phyloP scores from a whole-genome alignment of 345 rosid species.

The Passiflora organensis region DNA sequence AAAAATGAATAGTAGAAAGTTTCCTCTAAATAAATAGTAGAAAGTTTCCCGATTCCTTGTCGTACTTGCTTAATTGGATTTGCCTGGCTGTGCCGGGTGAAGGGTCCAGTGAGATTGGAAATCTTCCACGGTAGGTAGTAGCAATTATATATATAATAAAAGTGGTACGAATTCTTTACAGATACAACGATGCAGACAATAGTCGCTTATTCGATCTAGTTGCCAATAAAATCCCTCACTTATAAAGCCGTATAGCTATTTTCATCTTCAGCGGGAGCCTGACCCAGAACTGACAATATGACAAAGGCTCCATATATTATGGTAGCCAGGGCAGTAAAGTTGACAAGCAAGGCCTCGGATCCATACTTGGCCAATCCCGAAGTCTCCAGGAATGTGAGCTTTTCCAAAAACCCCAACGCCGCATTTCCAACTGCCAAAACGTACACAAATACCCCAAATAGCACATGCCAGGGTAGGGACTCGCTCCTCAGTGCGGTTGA shows the following conservation, averaged over 20 bases:
- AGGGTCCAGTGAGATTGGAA: no score
- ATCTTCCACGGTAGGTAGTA: no score
- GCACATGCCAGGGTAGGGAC: constrained; percentile 68
- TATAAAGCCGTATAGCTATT: constrained; percentile 30
- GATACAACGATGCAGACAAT: no score
- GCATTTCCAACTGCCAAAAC: constrained; percentile 62
- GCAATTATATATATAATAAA: no score
- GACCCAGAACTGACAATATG: constrained; percentile 44
- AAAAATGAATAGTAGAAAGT: no score
- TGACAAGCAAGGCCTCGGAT: constrained; percentile 74
- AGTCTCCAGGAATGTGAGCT: constrained; percentile 81
- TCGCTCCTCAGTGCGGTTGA: constrained; percentile 34
- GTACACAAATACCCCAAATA: constrained; percentile 56
- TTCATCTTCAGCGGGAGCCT: constrained; percentile 37
- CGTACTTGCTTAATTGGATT: no score
- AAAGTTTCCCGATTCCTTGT: no score
- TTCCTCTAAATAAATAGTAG: no score
- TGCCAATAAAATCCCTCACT: no score
- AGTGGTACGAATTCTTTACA: no score
- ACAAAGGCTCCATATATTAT: constrained; percentile 68
- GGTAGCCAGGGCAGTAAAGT: constrained; percentile 76
- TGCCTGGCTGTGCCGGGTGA: no score
- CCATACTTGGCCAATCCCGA: constrained; percentile 71
- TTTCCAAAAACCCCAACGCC: constrained; percentile 68
- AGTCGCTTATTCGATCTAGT: no score